Percentiles rank a stretch among this genome's conserved stretches.
phyloP scores from a whole-genome alignment of 164 flowering plant species.

The Nymphaea thermarum region DNA sequence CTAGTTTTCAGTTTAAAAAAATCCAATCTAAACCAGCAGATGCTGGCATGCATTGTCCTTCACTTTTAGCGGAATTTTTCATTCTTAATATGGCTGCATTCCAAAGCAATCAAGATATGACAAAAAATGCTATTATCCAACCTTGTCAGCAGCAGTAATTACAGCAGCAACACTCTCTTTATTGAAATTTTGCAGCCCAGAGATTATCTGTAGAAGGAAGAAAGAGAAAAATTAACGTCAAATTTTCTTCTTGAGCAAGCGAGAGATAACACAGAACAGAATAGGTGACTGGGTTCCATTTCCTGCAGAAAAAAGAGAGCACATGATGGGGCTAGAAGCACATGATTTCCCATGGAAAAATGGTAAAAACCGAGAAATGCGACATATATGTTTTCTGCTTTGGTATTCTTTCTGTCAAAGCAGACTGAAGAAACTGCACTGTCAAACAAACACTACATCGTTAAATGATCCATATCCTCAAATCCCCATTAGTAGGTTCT shows the following conservation, averaged over 20 bases:
- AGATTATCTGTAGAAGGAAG: constrained; percentile 41
- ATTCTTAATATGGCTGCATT: background rate
- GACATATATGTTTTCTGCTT: background rate
- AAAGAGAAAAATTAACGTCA: too few relatives aligned
- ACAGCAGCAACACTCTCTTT: constrained; percentile 68
- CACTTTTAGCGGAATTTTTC: background rate
- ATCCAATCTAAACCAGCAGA: background rate
- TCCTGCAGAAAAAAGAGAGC: background rate
- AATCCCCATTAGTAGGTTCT: too few relatives aligned
- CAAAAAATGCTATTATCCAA: constrained; percentile 1
- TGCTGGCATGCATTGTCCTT: background rate
- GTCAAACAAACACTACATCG: too few relatives aligned
- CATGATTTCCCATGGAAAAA: background rate
- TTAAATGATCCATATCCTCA: too few relatives aligned
- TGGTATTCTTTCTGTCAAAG: too few relatives aligned
- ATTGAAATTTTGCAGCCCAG: constrained; percentile 72
- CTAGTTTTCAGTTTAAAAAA: background rate
- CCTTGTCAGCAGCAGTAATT: constrained; percentile 85
- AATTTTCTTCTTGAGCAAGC: background rate
- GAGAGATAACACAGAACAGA: background rate
- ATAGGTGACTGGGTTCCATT: background rate
- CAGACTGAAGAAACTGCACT: too few relatives aligned
- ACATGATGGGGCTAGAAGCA: background rate
- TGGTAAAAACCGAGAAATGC: background rate
- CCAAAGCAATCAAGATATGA: background rate